These are phyloP conservation scores for Venturiaceae sp. DNA, from an alignment of 2,329 filamentous ascomycete genomes.

Conservation along the genomic window DNA sequence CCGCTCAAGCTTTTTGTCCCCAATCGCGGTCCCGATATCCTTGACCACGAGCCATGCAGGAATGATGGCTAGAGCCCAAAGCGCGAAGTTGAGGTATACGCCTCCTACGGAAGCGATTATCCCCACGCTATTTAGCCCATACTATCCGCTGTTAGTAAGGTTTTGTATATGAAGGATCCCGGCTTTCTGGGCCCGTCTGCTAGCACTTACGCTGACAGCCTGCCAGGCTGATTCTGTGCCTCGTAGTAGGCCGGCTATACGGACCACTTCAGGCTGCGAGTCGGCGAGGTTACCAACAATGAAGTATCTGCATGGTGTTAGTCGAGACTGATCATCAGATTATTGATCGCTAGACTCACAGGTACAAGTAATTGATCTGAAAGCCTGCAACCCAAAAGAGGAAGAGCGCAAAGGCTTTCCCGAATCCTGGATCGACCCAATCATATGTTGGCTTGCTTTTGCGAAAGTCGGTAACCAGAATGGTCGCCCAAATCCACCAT, in stretches of 20 bases:
- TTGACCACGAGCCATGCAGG: constrained; percentile 60
- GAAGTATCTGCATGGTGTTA: constrained; percentile 44
- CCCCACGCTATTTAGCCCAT: constrained; percentile 52
- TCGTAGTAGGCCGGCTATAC: constrained; percentile 57
- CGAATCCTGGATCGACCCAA: constrained; percentile 56
- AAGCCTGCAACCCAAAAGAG: constrained; percentile 58
- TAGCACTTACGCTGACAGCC: constrained; percentile 37
- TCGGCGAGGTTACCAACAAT: constrained; percentile 56
- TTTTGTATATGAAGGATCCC: not conserved
- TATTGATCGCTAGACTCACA: constrained; percentile 22
- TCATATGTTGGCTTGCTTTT: constrained; percentile 52
- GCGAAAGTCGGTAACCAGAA: constrained; percentile 53
- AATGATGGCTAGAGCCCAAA: constrained; percentile 54
- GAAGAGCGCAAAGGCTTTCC: constrained; percentile 56
- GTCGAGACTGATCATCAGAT: not conserved
- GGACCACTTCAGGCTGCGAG: constrained; percentile 53
- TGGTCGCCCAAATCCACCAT: constrained; percentile 63
- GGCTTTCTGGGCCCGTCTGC: too few relatives aligned
- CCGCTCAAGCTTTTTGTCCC: not conserved
- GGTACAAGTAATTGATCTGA: constrained; percentile 64
- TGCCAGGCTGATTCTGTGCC: constrained; percentile 66
- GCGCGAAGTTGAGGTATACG: constrained; percentile 60
- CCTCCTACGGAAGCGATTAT: constrained; percentile 56
- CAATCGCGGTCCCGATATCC: constrained; percentile 34
- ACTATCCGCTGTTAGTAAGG: constrained; percentile 27